Evolutionary conservation across 345 rosid species (phyloP).

Genomic region (Cardamine resedifolia): DNA sequence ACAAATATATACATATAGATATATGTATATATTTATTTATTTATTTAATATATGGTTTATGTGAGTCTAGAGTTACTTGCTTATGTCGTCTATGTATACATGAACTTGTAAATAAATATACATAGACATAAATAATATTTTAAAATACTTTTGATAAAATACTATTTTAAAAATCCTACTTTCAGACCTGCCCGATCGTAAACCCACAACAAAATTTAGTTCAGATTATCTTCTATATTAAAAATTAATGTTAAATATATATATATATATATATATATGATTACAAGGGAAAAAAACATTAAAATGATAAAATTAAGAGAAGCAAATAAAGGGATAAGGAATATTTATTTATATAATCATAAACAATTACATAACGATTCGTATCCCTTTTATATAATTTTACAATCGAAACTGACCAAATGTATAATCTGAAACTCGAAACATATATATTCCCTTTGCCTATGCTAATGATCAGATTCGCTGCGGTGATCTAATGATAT

Average conservation of each 20-base stretch:
- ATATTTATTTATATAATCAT: background rate
- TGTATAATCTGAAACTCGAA: background rate
- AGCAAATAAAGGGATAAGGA: background rate
- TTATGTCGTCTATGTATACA: conserved; percentile 16
- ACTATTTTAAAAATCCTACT: conserved; percentile 1
- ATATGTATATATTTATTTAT: background rate
- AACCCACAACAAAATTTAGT: background rate
- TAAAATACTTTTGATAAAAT: background rate
- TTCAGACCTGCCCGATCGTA: background rate
- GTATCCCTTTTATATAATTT: background rate
- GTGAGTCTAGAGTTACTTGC: conserved; percentile 9
- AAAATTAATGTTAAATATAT: too few species aligned
- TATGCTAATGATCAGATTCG: background rate
- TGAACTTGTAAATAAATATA: conserved; percentile 32
- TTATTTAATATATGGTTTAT: conserved; percentile 16
- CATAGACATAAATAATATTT: background rate
- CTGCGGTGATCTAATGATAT: background rate
- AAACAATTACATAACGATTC: background rate
- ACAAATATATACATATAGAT: background rate
- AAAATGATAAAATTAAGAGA: background rate
- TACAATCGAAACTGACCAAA: background rate
- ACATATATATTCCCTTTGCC: background rate
- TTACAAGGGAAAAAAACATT: background rate
- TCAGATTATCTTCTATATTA: background rate
- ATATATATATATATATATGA: too few species aligned